Percentiles rank a stretch among this genome's conserved stretches.
Conservation (phyloP, 2,329 filamentous ascomycete species). For the Dactylellina haptotyla region DNA sequence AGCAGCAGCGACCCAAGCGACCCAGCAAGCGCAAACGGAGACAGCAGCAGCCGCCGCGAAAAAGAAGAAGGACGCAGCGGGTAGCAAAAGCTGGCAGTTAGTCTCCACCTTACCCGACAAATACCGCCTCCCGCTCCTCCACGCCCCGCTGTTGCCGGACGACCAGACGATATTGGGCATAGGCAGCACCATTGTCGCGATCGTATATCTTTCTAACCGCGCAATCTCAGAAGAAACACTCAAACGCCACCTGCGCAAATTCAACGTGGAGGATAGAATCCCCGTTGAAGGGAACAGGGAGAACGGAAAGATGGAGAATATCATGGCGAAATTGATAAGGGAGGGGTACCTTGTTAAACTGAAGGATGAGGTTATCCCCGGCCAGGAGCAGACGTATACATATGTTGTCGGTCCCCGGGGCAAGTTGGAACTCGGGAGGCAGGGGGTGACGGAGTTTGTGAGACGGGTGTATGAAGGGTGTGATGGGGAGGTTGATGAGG, state of each 20-base stretch:
- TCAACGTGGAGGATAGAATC: conserved; percentile 66
- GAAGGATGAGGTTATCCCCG: conserved; percentile 68
- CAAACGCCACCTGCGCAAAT: conserved; percentile 71
- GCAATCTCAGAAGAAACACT: conserved; percentile 81
- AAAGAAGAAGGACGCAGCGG: conserved; percentile 65
- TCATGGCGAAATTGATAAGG: conserved; percentile 77
- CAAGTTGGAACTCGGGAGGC: conserved; percentile 82
- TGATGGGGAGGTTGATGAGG: conserved; percentile 29
- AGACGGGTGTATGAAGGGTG: conserved; percentile 62
- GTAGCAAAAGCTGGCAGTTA: conserved; percentile 79
- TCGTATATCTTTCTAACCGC: conserved; percentile 80
- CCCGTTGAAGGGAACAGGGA: conserved; percentile 81
- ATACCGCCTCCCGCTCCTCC: conserved; percentile 74
- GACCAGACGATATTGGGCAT: conserved; percentile 85
- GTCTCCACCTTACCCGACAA: conserved; percentile 74
- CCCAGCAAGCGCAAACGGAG: conserved; percentile 66
- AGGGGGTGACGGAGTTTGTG: conserved; percentile 77
- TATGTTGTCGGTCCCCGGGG: conserved; percentile 87
- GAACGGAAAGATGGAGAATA: conserved; percentile 76
- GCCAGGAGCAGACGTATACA: conserved; percentile 79
- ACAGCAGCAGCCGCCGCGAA: conserved; percentile 59
- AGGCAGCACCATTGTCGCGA: conserved; percentile 79
- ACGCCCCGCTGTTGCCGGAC: conserved; percentile 73
- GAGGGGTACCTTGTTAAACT: conserved; percentile 85
- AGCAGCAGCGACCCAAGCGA: not conserved